Conservation (phyloP, 73 alveolate species). For the Breviolum minutum region DNA sequence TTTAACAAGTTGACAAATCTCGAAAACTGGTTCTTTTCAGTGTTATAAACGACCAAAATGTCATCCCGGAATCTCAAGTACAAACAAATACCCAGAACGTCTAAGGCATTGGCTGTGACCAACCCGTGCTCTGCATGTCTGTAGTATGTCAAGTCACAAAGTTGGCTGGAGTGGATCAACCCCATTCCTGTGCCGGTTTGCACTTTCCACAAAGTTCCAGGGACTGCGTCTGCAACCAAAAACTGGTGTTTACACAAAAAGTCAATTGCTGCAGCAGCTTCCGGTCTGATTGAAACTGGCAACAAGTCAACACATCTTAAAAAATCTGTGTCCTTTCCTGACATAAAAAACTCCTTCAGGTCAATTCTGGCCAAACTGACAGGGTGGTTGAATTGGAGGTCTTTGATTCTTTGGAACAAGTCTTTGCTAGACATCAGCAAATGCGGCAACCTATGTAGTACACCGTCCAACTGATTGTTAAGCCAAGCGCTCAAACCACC, state of each 20-base stretch:
- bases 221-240: not conserved
- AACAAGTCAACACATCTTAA: not conserved
- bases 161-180: constrained; percentile 18
- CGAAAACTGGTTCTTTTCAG: not conserved
- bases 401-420: not conserved
- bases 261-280: not conserved
- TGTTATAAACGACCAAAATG: not conserved
- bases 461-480: not conserved
- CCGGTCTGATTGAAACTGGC: not conserved
- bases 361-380: not conserved
- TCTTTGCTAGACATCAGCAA: not conserved
- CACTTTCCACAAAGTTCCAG: not conserved
- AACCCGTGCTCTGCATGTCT: not conserved
- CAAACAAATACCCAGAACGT: not conserved
- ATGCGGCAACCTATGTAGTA: not conserved
- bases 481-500: constrained; percentile 9
- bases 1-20: not conserved
- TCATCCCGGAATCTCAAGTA: not conserved
- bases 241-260: not conserved
- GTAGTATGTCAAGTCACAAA: not conserved
- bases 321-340: not conserved
- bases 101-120: not conserved
- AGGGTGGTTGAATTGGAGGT: not conserved
- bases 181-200: not conserved
- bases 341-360: not conserved